Base-by-base conservation (phyloP, 441 rosid species). In the Bocquillonia castaneifolia region DNA sequence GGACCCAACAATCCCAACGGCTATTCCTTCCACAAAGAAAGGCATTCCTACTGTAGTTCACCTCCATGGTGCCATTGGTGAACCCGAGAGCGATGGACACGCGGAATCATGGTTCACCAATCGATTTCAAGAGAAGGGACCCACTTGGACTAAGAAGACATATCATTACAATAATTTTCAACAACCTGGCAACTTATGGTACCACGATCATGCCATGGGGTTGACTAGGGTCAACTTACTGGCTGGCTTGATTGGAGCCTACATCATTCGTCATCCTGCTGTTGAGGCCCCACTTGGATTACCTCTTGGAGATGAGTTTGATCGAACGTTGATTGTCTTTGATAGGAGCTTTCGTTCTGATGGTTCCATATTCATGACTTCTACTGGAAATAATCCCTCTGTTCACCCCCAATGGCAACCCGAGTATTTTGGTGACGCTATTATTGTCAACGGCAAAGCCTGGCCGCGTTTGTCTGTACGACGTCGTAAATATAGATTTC, bases 371-470 rank as follows among this genome's bases (percentile, higher is more conserved):
- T 89, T 84, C 85, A 85, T 93, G 95, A 89, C 83, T 52, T 75
- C 86, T 20, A 89, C 95, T 0, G 97, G 99, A 23, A 84, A 93
- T 69, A 91, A 93, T 44, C 98, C 96, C 6, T 70, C 81, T 0
- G 82, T 93, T 65, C 99, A 93, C 34, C 99, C 97, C 0, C 97
- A 93, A 42, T 91, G 99, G 99, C 96, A 85, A 63, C 97, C 99
- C 0, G 97, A 93, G 59, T 93, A 91, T 42, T 93, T 93, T 47
- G 99, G 97, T 0, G 96, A 88, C 15, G 85, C 70, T 0, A 89
- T 91, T 69, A 70, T 93, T 0, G 99, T 93, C 0, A 93, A 93
- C 40, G 99, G 99, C 2, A 93, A 93, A 72, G 96, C 90, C 0
- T 93, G 99, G 99, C 99, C 99, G 0, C 54, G 74, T 32, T 8